These are phyloP conservation scores for Schizophyllum commune DNA, from an alignment of 1,284 basidiomycete genomes.

Conservation along the genomic window DNA sequence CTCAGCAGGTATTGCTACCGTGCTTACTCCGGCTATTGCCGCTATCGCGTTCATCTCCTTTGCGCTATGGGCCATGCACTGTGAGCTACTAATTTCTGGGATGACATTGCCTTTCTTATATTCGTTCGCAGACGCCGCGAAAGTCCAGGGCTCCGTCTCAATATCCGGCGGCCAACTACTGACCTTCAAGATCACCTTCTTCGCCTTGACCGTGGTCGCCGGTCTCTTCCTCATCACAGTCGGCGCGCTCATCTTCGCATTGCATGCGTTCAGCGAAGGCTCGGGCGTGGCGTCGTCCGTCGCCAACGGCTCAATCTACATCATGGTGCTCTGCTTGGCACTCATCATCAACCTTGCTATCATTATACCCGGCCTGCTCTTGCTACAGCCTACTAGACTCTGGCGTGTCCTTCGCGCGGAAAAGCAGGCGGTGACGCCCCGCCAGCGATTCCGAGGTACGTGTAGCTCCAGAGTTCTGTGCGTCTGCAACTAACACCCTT, in stretches of 20 bases:
- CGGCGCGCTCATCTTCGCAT: constrained; percentile 61
- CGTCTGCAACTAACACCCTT: neutral
- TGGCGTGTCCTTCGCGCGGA: constrained; percentile 47
- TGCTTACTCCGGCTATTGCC: constrained; percentile 58
- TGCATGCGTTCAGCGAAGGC: constrained; percentile 41
- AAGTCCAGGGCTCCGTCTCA: constrained; percentile 51
- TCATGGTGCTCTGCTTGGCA: constrained; percentile 54
- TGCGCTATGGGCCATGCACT: constrained; percentile 44
- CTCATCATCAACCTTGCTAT: constrained; percentile 63
- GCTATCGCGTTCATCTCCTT: constrained; percentile 50
- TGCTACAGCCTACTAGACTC: constrained; percentile 62
- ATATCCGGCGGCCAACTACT: constrained; percentile 52
- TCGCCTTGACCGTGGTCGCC: constrained; percentile 45
- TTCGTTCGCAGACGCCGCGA: constrained; percentile 33
- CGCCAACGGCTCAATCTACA: constrained; percentile 66
- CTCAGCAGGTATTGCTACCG: constrained; percentile 54
- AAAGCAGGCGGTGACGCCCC: constrained; percentile 58
- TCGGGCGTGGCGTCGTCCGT: constrained; percentile 35
- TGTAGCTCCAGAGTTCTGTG: constrained; percentile 5
- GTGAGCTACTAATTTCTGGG: constrained; percentile 33
- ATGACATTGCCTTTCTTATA: neutral
- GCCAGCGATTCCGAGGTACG: constrained; percentile 72
- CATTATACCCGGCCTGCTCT: constrained; percentile 58
- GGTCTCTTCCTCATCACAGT: constrained; percentile 56
- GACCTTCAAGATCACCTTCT: constrained; percentile 63